Evolutionary conservation across 192 early-diverging fungal genomes (phyloP).

Genomic region (Coemansia guatemalensis): DNA sequence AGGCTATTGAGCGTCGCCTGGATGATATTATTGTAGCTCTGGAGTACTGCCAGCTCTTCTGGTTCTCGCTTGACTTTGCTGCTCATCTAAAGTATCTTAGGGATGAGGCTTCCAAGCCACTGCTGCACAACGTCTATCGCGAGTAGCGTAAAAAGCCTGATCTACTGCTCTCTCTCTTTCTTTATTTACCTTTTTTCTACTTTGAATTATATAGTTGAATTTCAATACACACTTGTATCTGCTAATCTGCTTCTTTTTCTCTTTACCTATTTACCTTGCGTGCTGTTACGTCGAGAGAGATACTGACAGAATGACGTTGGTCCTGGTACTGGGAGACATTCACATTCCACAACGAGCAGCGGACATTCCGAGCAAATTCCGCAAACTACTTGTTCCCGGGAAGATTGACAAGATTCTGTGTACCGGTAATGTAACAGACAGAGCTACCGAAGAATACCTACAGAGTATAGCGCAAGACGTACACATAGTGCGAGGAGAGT

Average conservation of each 20-base stretch:
- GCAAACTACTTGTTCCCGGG: constrained; percentile 88
- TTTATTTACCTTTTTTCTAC: constrained; percentile 1
- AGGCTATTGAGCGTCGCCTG: constrained; percentile 23
- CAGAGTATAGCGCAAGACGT: constrained; percentile 77
- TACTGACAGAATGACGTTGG: constrained; percentile 50
- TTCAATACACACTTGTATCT: too few species aligned
- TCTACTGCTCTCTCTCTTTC: too few species aligned
- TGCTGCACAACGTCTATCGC: constrained; percentile 33
- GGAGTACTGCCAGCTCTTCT: constrained; percentile 47
- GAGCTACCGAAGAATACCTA: constrained; percentile 86
- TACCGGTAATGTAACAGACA: constrained; percentile 85
- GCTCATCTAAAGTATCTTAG: constrained; percentile 38
- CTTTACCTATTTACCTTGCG: not conserved
- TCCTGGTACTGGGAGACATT: constrained; percentile 90
- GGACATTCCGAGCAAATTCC: constrained; percentile 89
- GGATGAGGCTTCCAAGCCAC: constrained; percentile 26
- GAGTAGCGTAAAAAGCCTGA: constrained; percentile 9
- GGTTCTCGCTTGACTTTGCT: constrained; percentile 52
- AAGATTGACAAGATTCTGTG: constrained; percentile 96
- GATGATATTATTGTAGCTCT: constrained; percentile 41
- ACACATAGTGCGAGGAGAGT: constrained; percentile 77
- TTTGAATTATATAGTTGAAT: not conserved
- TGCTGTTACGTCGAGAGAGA: too few species aligned
- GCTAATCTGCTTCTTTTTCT: not conserved
- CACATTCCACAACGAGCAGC: constrained; percentile 92